Base-by-base conservation (phyloP, 2,329 filamentous ascomycete species). In the Gaeumannomyces tritici region DNA sequence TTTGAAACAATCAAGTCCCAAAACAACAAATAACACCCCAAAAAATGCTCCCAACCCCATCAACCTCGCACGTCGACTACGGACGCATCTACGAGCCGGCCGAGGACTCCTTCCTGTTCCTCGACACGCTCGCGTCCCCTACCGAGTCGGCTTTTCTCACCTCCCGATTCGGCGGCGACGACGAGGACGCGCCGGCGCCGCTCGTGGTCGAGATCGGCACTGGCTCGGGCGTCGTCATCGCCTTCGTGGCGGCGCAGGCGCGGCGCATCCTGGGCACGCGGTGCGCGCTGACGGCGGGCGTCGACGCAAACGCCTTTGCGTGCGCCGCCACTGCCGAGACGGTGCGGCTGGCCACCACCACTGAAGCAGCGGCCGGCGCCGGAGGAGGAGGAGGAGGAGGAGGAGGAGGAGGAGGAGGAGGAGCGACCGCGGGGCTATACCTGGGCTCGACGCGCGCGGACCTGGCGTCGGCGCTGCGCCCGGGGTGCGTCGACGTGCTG, bases 171-270 rank as follows among this genome's bases (percentile, higher is more conserved):
- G 63, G 68, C 55, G 62, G 51, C 65, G 12, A 35, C 61, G 51
- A 33, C 31, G 31, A 33, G 66, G 26, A 21, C 67, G 42, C 78
- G 1, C 74, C 81, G 1, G 70, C 78, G 1, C 86, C 88, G 0
- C 75, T 96, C 1, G 80, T 96, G 33, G 79, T 96, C 65, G 95
- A 99, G 77, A 80, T 97, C 65, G 95, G 95, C 62, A 88, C 91
- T 0, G 95, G 95, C 62, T 98, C 93, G 0, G 95, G 95, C 64
- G 89, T 99, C 13, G 90, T 99, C n/a, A 81, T 98, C 55, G 90
- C 88, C 62, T 99, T 99, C 75, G 78, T 90, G 60, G 85, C 89
- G 64, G 91, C 91, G 18, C 88, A 98, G 71, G 85, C 91, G 0
- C 65, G 76, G 15, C 73, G 76, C 13, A 86, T 98, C 63, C 89